These are phyloP conservation scores for Xylaria castorea DNA, from an alignment of 495 filamentous ascomycete genomes.

Conservation along the genomic window DNA sequence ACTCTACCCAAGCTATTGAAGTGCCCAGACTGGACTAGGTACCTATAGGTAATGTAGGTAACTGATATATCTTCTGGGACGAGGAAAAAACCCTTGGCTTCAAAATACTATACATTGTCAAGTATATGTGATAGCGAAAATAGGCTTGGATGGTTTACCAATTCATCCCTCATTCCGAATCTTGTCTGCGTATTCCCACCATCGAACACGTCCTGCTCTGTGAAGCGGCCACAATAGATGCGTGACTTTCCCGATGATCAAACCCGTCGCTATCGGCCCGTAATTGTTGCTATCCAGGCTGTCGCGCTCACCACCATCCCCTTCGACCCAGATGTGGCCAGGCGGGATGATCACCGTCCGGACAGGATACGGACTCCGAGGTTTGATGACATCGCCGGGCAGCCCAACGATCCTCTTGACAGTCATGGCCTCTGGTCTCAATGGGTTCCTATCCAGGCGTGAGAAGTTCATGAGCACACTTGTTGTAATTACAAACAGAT, in stretches of 20 bases:
- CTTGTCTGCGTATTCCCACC: slow-evolving; percentile 54
- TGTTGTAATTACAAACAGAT: background rate
- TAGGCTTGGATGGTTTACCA: background rate
- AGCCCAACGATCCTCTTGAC: slow-evolving; percentile 76
- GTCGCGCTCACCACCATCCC: slow-evolving; percentile 64
- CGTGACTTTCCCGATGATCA: slow-evolving; percentile 69
- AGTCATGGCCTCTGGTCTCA: slow-evolving; percentile 61
- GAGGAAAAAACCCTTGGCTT: too few relatives aligned
- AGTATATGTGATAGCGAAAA: background rate
- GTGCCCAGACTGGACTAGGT: background rate
- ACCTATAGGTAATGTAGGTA: too few relatives aligned
- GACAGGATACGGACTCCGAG: slow-evolving; percentile 66
- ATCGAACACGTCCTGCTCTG: slow-evolving; percentile 56
- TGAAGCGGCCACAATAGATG: slow-evolving; percentile 67
- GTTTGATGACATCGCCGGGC: slow-evolving; percentile 70
- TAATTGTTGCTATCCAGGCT: slow-evolving; percentile 78
- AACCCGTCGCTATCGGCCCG: slow-evolving; percentile 66
- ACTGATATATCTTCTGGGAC: too few relatives aligned
- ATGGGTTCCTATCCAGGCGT: slow-evolving; percentile 61
- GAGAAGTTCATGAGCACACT: slow-evolving; percentile 23
- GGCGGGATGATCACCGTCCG: slow-evolving; percentile 64
- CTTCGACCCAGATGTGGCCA: slow-evolving; percentile 83
- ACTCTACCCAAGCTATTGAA: background rate
- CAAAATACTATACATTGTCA: background rate
- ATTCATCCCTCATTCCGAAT: slow-evolving; percentile 26